Evolutionary conservation across 148 eudicot species (phyloP).

Genomic region (Spergularia bocconei): DNA sequence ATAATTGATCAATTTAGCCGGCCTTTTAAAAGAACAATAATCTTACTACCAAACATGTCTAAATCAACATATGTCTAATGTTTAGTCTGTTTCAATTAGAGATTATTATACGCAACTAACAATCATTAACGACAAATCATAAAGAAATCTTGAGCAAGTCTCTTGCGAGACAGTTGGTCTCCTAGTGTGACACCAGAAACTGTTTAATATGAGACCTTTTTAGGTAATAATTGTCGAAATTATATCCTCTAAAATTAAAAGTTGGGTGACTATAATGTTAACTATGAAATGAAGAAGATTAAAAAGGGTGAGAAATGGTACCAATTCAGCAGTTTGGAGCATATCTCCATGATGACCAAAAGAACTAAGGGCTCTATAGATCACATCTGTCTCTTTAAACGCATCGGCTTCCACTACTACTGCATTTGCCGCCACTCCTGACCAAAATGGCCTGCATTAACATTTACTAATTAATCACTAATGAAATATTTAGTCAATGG

Average conservation of each 20-base stretch:
- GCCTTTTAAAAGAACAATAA: neutral
- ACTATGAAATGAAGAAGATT: too few species aligned
- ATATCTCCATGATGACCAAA: conserved; percentile 78
- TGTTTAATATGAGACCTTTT: too few species aligned
- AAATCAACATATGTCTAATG: neutral
- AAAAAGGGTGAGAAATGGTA: conserved; percentile 10
- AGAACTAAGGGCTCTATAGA: conserved; percentile 73
- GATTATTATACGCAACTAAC: neutral
- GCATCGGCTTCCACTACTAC: conserved; percentile 96
- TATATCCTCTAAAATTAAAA: neutral
- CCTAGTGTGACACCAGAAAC: too few species aligned
- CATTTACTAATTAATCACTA: neutral
- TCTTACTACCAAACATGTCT: neutral
- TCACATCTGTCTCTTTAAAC: conserved; percentile 83
- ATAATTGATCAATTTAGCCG: neutral
- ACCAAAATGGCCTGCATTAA: conserved; percentile 77
- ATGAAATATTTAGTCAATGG: neutral
- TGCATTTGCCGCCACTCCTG: conserved; percentile 61
- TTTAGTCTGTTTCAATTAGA: neutral
- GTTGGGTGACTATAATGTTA: neutral
- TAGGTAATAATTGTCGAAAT: neutral
- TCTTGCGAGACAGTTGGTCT: too few species aligned
- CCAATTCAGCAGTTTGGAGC: conserved; percentile 92
- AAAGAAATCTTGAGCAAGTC: too few species aligned
- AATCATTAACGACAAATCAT: too few species aligned